phyloP scores from a whole-genome alignment of 129 eudicot genomes.

The Flaveria ramosissima region DNA sequence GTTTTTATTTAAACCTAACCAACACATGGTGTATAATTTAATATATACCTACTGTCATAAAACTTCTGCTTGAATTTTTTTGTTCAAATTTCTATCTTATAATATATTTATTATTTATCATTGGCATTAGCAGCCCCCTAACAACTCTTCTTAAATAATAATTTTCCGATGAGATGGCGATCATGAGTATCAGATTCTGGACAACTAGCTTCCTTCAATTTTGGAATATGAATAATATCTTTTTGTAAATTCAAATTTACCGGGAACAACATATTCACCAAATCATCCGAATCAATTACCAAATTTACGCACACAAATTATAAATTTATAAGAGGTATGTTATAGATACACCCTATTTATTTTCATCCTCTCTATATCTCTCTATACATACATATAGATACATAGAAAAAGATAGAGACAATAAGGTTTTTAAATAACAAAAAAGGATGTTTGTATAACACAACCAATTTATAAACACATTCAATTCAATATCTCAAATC shows the following conservation, averaged over 20 bases:
- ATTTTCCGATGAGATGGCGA: background rate
- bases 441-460: too few species aligned
- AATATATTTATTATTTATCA: too few species aligned
- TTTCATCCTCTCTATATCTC: too few species aligned
- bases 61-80: background rate
- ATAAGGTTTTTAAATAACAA: too few species aligned
- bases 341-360: too few species aligned
- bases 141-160: background rate
- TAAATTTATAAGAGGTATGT: constrained; percentile 9
- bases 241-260: constrained; percentile 12
- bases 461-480: too few species aligned
- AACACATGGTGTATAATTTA: constrained; percentile 1
- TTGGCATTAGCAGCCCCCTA: too few species aligned
- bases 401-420: too few species aligned
- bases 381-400: too few species aligned
- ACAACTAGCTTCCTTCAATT: background rate
- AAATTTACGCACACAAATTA: background rate
- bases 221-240: background rate
- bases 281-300: background rate
- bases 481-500: too few species aligned
- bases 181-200: background rate
- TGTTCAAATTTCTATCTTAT: too few species aligned
- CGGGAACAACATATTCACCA: constrained; percentile 13
- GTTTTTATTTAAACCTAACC: background rate
- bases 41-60: background rate